Conservation (phyloP, 192 early-diverging fungal species). For the Fimicolochytrium jonesii region DNA sequence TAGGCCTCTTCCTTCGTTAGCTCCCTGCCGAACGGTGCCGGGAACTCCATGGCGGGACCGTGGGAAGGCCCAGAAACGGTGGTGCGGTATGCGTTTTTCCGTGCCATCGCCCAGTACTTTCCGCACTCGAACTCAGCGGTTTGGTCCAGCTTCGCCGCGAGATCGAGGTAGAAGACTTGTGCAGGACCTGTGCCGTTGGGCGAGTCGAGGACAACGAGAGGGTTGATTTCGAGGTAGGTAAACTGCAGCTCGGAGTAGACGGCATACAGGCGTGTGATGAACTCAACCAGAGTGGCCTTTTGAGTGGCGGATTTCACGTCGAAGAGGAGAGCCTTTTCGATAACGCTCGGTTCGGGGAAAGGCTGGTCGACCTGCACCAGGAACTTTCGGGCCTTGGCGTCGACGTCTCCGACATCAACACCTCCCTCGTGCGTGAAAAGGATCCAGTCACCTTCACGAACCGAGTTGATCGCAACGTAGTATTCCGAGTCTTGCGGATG, state of each 20-base stretch:
- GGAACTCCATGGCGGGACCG: constrained; percentile 92
- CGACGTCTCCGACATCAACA: constrained; percentile 97
- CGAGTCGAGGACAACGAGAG: constrained; percentile 85
- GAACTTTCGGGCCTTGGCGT: constrained; percentile 89
- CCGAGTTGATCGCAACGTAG: constrained; percentile 95
- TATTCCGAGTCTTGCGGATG: constrained; percentile 91
- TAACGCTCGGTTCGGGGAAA: constrained; percentile 65
- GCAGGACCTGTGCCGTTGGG: constrained; percentile 39
- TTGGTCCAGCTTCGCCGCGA: constrained; percentile 98
- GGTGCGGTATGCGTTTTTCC: constrained; percentile 51
- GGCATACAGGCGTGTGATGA: constrained; percentile 87
- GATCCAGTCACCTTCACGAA: constrained; percentile 92
- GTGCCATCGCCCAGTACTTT: constrained; percentile 92
- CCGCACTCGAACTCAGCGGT: constrained; percentile 96
- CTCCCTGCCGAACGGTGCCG: constrained; percentile 96
- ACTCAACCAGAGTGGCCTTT: constrained; percentile 78
- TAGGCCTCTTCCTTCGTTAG: constrained; percentile 96
- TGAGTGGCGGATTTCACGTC: constrained; percentile 34
- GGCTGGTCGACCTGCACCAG: constrained; percentile 73
- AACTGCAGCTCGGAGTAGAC: constrained; percentile 97
- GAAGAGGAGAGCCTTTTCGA: constrained; percentile 38
- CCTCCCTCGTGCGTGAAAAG: constrained; percentile 98
- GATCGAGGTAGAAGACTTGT: constrained; percentile 87
- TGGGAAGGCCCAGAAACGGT: constrained; percentile 49
- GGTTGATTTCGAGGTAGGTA: constrained; percentile 99